phyloP scores from a whole-genome alignment of 1,284 basidiomycete species.

The Rhodotorula sp. region DNA sequence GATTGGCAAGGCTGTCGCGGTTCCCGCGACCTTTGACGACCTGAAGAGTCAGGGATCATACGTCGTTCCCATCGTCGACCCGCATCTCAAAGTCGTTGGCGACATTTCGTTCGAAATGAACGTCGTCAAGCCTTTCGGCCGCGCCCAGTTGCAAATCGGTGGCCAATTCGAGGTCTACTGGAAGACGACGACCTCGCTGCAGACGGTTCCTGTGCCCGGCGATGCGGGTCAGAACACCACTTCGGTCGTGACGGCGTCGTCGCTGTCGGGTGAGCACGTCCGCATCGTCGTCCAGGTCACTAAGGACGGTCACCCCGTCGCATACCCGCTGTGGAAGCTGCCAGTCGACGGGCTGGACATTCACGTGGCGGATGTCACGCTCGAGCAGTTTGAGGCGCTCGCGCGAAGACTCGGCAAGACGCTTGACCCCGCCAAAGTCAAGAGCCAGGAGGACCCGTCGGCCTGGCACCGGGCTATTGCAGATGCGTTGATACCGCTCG shows the following conservation, averaged over 20 bases:
- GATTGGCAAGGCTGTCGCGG: constrained; percentile 86
- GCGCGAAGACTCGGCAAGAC: constrained; percentile 58
- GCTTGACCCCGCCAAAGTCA: constrained; percentile 43
- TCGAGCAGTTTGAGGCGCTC: constrained; percentile 71
- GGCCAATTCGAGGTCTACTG: constrained; percentile 90
- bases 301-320: constrained; percentile 79
- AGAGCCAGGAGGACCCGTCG: constrained; percentile 48
- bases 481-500: constrained; percentile 65
- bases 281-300: constrained; percentile 88
- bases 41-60: constrained; percentile 56
- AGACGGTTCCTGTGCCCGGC: constrained; percentile 45
- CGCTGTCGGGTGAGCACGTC: constrained; percentile 81
- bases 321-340: constrained; percentile 68
- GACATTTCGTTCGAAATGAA: constrained; percentile 90
- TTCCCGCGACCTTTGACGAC: constrained; percentile 69
- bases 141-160: constrained; percentile 91
- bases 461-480: constrained; percentile 63
- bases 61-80: constrained; percentile 83
- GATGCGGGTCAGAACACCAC: constrained; percentile 21
- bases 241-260: constrained; percentile 70
- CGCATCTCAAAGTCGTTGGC: constrained; percentile 88
- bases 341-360: constrained; percentile 73
- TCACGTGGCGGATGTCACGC: constrained; percentile 76
- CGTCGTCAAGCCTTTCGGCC: constrained; percentile 85
- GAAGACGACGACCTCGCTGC: constrained; percentile 65